Percentiles rank a stretch among this genome's conserved stretches.
Conservation (phyloP, 371 early-diverging fungal species). For the Mucor saturninus region DNA sequence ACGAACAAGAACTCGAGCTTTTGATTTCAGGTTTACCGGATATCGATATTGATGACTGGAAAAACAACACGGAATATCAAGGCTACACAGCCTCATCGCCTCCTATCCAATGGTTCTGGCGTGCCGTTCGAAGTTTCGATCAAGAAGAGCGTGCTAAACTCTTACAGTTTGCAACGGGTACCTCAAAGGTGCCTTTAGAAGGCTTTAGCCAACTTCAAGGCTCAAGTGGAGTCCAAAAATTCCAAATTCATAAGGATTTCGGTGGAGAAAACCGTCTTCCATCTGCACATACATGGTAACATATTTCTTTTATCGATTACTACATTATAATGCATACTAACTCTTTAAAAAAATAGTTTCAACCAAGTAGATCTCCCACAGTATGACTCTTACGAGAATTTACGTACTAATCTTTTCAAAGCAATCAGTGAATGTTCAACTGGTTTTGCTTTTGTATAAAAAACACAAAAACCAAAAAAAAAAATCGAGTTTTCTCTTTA, state of each 20-base stretch:
- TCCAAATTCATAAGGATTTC: slow-evolving; percentile 98
- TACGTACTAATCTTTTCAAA: slow-evolving; percentile 84
- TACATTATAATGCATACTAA: neutral
- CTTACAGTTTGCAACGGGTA: slow-evolving; percentile 98
- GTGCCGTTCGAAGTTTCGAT: slow-evolving; percentile 96
- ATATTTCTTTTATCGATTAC: slow-evolving; percentile 5
- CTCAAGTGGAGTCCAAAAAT: slow-evolving; percentile 93
- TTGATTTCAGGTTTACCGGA: slow-evolving; percentile 98
- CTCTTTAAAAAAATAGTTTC: slow-evolving; percentile 65
- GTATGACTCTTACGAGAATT: slow-evolving; percentile 92
- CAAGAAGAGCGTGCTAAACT: slow-evolving; percentile 98
- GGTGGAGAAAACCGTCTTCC: slow-evolving; percentile 88
- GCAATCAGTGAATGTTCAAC: slow-evolving; percentile 96
- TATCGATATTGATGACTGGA: slow-evolving; percentile 99
- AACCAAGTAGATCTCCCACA: slow-evolving; percentile 98
- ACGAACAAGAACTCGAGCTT: slow-evolving; percentile 98
- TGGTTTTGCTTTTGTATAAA: slow-evolving; percentile 92
- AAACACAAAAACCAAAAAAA: neutral
- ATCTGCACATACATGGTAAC: slow-evolving; percentile 97
- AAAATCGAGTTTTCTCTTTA: neutral
- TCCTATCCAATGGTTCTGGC: slow-evolving; percentile 99
- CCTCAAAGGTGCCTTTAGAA: slow-evolving; percentile 97
- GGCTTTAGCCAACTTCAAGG: slow-evolving; percentile 97
- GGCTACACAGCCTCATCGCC: slow-evolving; percentile 86
- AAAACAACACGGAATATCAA: slow-evolving; percentile 96